Evolutionary conservation across 805 yeast genomes (phyloP).

Genomic region (Zygosaccharomyces bailii): DNA sequence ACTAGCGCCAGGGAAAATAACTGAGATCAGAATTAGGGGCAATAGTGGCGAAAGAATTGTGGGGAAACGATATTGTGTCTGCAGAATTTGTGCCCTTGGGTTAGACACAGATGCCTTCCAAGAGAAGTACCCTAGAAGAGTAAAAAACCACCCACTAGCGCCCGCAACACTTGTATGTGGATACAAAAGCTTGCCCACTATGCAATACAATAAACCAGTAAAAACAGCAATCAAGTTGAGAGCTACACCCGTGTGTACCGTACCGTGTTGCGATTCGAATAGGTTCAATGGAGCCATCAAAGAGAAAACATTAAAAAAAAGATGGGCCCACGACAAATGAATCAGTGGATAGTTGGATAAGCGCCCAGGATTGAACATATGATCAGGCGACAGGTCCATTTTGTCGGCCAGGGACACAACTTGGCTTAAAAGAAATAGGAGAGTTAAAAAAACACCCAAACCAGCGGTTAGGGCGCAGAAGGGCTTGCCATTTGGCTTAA

Average conservation of each 20-base stretch:
- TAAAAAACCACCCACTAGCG: slow-evolving; percentile 70
- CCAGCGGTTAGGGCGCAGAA: slow-evolving; percentile 67
- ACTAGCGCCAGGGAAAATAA: slow-evolving; percentile 63
- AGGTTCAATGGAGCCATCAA: slow-evolving; percentile 56
- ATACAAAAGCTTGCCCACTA: slow-evolving; percentile 43
- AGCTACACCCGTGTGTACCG: slow-evolving; percentile 80
- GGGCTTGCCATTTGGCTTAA: slow-evolving; percentile 23
- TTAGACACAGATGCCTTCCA: slow-evolving; percentile 41
- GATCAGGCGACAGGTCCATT: slow-evolving; percentile 16
- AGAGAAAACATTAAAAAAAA: slow-evolving; percentile 55
- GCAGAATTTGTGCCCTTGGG: slow-evolving; percentile 42
- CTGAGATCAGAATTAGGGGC: slow-evolving; percentile 45
- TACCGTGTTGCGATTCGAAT: slow-evolving; percentile 74
- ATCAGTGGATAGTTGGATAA: slow-evolving; percentile 66
- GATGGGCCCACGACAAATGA: slow-evolving; percentile 60
- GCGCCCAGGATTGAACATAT: slow-evolving; percentile 16
- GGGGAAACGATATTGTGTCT: slow-evolving; percentile 47
- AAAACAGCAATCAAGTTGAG: slow-evolving; percentile 67
- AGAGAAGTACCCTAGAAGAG: slow-evolving; percentile 61
- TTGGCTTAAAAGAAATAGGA: slow-evolving; percentile 41
- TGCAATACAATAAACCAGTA: slow-evolving; percentile 61
- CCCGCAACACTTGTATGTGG: slow-evolving; percentile 59
- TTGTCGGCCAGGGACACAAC: slow-evolving; percentile 14
- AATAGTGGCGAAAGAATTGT: slow-evolving; percentile 58
- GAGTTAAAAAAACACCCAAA: slow-evolving; percentile 49